phyloP scores from a whole-genome alignment of 2,329 filamentous ascomycete species.

The Fusarium staphyleae region DNA sequence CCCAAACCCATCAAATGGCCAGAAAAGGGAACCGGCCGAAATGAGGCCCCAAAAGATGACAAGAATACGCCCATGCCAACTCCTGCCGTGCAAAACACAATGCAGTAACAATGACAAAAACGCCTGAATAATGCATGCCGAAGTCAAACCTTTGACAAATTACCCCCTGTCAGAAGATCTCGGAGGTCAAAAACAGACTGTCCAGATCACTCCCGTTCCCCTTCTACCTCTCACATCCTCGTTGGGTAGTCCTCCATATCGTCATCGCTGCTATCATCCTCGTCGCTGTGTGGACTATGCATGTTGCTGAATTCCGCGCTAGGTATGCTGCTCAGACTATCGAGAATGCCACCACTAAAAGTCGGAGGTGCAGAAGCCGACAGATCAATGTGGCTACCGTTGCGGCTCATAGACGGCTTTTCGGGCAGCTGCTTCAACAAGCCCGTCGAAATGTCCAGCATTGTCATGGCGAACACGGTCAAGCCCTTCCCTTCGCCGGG shows the following conservation, averaged over 20 bases:
- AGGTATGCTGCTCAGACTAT: conserved; percentile 53
- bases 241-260: conserved; percentile 58
- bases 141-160: conserved; percentile 22
- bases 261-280: conserved; percentile 62
- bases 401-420: conserved; percentile 71
- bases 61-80: conserved; percentile 37
- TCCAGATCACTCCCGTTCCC: background rate
- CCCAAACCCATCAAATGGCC: conserved; percentile 25
- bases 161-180: conserved; percentile 1
- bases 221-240: conserved; percentile 24
- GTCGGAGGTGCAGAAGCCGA: conserved; percentile 44
- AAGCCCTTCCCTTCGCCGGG: conserved; percentile 65
- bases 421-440: conserved; percentile 73
- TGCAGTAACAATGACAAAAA: conserved; percentile 40
- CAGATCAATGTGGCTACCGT: conserved; percentile 58
- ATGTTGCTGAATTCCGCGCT: conserved; percentile 58
- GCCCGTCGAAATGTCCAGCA: conserved; percentile 75
- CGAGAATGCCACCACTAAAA: conserved; percentile 47
- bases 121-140: conserved; percentile 41
- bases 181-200: background rate
- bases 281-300: conserved; percentile 59
- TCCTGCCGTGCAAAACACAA: conserved; percentile 39
- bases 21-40: conserved; percentile 26
- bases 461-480: conserved; percentile 77
- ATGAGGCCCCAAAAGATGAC: conserved; percentile 30